Evolutionary conservation across 495 filamentous ascomycete genomes (phyloP), one percentile per base, ranked within the genome.

Genomic region (Penicillium desertorum): DNA sequence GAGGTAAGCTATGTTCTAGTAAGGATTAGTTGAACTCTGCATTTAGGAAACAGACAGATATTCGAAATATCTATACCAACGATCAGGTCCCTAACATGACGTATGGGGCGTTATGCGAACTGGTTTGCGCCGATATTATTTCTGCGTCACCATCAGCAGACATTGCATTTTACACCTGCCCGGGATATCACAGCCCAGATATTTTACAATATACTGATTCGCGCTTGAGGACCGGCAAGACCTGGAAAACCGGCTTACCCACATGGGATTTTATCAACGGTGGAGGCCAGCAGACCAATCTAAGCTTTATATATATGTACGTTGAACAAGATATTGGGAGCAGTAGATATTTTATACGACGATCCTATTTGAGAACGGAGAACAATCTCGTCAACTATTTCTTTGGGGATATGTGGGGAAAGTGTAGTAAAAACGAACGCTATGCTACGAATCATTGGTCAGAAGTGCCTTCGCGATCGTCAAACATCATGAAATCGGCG

Each of bases 401-500:
- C 25, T 23, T 43, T 22, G 9, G 14, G 17, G n/a, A 14, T 3
- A 20, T 49, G 43, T 51, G 45, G 5, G 4, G 23, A 45, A 5
- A 5, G 22, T 25, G 22, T 36, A 4, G 14, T 22, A 6, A 9
- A 19, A 14, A 46, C n/a, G 2, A 45, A 37, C n/a, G 37, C 36
- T 54, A 55, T 59, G 51, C 57, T 61, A 61, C 51, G 52, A 27
- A 48, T 67, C 55, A 69, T 58, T 73, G 67, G 51, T 76, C 75
- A 62, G 63, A 60, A 16, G 63, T 58, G 42, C 59, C 64, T 30
- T 75, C 74, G n/a, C 76, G 71, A 54, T 79, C 76, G 19, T 76
- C 72, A 60, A 79, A 79, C 11, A 67, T 71, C 87, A 94, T 89
- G 63, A 91, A 94, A 17, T 76, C 74, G 4, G 74, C 75, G 42